Base-by-base conservation (phyloP, 2,329 filamentous ascomycete genomes). In the Helotiales sp. region DNA sequence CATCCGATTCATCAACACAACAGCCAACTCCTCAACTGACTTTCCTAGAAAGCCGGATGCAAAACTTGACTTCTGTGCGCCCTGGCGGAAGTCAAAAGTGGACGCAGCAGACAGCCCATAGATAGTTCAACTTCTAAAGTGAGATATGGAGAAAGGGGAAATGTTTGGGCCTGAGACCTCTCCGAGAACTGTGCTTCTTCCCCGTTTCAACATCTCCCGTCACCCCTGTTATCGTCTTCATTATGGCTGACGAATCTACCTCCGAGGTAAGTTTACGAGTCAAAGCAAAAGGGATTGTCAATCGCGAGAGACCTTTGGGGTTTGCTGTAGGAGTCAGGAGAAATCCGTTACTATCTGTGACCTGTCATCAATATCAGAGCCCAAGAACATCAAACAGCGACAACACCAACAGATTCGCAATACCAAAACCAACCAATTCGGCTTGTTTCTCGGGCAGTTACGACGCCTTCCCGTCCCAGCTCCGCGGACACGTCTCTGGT, bases 161-260 rank as follows among this genome's bases (percentile, higher is more conserved):
- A 22, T 37, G 52, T 55, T 22, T 34, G 52, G 52, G 52, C 52
- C 52, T 55, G 52, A 55, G 52, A 55, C 52, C 52, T 37, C 52
- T 37, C 20, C 17, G n/a, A 55, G 52, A n/a, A 37, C 52, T 55
- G 52, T 55, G 52, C 52, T 55, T 55, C 28, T 55, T 55, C 30
- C 30, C 30, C 52, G 30, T 55, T 55, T 34, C 30, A 55, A 55
- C n/a, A 55, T 34, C 52, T 34, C 13, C 52, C 30, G 52, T n/a
- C 30, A 37, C 17, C 28, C 28, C 52, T 55, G 28, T 55, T 34
- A 55, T 55, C 17, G 10, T 34, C 28, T 55, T 32, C n/a, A 34
- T 55, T 22, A 55, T 55, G 52, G 52, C 52, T 55, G 17, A 55
- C 52, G 13, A 30, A 37, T 55, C 30, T 22, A 55, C 52, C 1